These are phyloP conservation scores for Venturia asperata DNA, from an alignment of 2,329 filamentous ascomycete species.

Conservation along the genomic window DNA sequence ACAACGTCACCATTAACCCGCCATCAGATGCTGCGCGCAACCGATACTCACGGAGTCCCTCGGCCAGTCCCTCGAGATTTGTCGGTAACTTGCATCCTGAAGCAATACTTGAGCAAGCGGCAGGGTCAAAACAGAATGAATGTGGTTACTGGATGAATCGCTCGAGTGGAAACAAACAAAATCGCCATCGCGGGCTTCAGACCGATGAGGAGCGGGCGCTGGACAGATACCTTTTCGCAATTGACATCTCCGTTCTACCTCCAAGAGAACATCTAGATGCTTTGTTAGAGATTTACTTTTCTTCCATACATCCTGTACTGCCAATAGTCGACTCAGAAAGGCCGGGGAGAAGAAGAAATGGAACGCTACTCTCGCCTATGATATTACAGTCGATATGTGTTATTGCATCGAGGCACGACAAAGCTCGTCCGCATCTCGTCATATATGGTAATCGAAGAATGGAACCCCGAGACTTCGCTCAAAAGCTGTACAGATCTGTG, in stretches of 20 bases:
- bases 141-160: constrained; percentile 30
- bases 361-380: constrained; percentile 33
- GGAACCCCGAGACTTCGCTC: constrained; percentile 39
- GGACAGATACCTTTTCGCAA: constrained; percentile 33
- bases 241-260: constrained; percentile 31
- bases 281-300: constrained; percentile 41
- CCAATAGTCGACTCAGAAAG: constrained; percentile 40
- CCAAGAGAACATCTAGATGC: constrained; percentile 32
- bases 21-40: constrained; percentile 24
- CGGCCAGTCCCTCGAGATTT: constrained; percentile 35
- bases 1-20: not conserved
- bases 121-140: constrained; percentile 26
- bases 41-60: constrained; percentile 24
- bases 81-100: constrained; percentile 43
- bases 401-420: constrained; percentile 41
- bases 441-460: constrained; percentile 32
- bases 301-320: constrained; percentile 40
- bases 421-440: constrained; percentile 35
- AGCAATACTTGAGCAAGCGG: constrained; percentile 34
- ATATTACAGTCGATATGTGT: constrained; percentile 42
- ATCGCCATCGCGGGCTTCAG: constrained; percentile 29
- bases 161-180: constrained; percentile 25
- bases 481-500: constrained; percentile 38
- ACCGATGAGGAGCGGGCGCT: constrained; percentile 30
- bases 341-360: constrained; percentile 34